Base-by-base conservation (phyloP, 768 basidiomycete genomes). In the Termitomyces sp. region DNA sequence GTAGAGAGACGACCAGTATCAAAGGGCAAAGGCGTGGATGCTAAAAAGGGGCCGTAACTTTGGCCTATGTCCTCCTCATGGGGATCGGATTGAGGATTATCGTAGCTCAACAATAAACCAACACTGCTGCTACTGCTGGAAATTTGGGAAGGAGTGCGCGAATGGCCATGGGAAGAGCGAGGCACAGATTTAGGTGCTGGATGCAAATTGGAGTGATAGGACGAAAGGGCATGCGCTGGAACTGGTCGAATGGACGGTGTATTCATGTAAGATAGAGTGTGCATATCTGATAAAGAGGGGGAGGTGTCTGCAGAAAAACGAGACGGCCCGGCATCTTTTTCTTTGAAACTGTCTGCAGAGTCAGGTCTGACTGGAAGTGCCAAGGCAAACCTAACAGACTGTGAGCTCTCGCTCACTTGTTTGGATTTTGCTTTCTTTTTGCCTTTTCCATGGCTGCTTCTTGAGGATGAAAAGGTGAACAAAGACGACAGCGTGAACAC, bases 311-410 rank as follows among this genome's bases (percentile, higher is more conserved):
- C 22, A 34, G 44, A 40, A 53, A 60, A 52, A 39, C 36, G 63
- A 22, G 52, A 55, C 39, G 57, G 62, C 37, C 56, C 61, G 12
- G 24, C 49, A n/a, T 68, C 60, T 50, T 63, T 62, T 12, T 60
- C 63, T 53, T 63, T 69, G 42, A 62, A 61, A 30, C 64, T 65
- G 59, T 70, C 69, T 20, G 64, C 59, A 18, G 67, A 68, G 50
- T 64, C 66, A 12, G 64, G 64, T 34, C 70, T 62, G 26, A 70
- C 51, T 16, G 76, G 72, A 14, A 77, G 47, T 52, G 75, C 73
- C 24, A 77, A 64, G 43, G 69, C 68, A 46, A 73, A 69, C 45
- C 69, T 71, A 13, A 72, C 69, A 1, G 74, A 72, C 71, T 72
- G 74, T 22, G 74, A 74, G 42, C 69, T 65, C 40, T 73, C 69